A percentile compares a stretch with the other conserved stretches of the same genome.
These are phyloP conservation scores for Teunomyces pallodes DNA, from an alignment of 805 yeast genomes.

Conservation along the genomic window DNA sequence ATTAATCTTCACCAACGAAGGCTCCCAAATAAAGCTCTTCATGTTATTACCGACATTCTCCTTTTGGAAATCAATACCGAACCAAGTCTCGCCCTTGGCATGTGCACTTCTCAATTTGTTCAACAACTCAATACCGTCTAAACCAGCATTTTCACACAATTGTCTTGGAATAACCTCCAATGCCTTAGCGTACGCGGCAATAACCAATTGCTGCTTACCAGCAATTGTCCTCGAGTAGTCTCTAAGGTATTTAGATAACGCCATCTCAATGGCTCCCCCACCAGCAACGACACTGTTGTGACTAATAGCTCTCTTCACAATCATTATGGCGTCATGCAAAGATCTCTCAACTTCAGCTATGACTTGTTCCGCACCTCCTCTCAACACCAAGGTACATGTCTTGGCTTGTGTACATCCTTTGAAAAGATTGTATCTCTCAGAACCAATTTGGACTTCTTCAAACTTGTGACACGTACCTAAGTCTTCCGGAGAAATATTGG, in stretches of 20 bases:
- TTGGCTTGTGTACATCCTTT: slow-evolving; percentile 89
- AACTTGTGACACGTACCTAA: slow-evolving; percentile 82
- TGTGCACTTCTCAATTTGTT: slow-evolving; percentile 91
- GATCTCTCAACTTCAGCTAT: slow-evolving; percentile 98
- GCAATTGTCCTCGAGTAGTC: slow-evolving; percentile 85
- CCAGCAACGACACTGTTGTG: slow-evolving; percentile 92
- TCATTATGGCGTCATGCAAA: slow-evolving; percentile 97
- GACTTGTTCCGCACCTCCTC: slow-evolving; percentile 99
- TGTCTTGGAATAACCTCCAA: slow-evolving; percentile 96
- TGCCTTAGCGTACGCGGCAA: slow-evolving; percentile 91
- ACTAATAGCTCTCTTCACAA: slow-evolving; percentile 90
- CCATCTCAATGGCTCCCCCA: slow-evolving; percentile 99
- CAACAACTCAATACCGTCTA: slow-evolving; percentile 92
- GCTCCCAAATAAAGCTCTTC: slow-evolving; percentile 94
- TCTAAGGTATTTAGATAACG: slow-evolving; percentile 81
- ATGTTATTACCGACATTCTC: slow-evolving; percentile 83
- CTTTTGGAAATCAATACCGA: slow-evolving; percentile 86
- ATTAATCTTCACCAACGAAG: slow-evolving; percentile 87
- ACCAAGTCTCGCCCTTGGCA: slow-evolving; percentile 89
- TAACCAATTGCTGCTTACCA: slow-evolving; percentile 92
- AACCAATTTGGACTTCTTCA: slow-evolving; percentile 94
- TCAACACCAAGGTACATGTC: slow-evolving; percentile 87
- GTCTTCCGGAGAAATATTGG: slow-evolving; percentile 65
- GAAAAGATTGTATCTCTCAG: slow-evolving; percentile 91
- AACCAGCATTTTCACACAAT: slow-evolving; percentile 97